Evolutionary conservation across 23 red algal species (phyloP).

Genomic region (Gracilaria gracilis): DNA sequence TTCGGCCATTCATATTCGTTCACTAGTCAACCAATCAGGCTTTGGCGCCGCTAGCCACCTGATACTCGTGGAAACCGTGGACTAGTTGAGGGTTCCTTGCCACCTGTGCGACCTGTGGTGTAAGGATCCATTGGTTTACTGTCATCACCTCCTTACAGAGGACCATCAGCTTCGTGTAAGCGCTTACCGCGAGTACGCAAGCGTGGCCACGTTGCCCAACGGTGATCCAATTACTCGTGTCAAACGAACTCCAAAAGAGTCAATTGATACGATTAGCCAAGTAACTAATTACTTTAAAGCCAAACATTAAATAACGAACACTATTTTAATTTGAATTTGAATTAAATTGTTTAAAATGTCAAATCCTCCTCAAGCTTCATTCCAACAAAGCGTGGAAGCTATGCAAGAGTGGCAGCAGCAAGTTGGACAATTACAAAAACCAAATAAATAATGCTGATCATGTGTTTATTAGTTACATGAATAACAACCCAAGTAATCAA

Average conservation of each 20-base stretch:
- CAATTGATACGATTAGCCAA: too few species aligned
- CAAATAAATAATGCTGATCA: not conserved
- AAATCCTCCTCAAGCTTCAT: not conserved
- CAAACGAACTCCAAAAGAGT: too few species aligned
- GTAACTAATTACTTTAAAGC: too few species aligned
- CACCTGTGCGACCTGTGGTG: too few species aligned
- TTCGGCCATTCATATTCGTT: too few species aligned
- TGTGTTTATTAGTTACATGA: not conserved
- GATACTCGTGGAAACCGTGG: too few species aligned
- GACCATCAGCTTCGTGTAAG: not conserved
- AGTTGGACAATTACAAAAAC: not conserved
- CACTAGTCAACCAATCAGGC: too few species aligned
- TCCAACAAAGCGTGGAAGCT: not conserved
- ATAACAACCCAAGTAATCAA: not conserved
- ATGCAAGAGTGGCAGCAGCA: not conserved
- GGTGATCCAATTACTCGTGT: too few species aligned
- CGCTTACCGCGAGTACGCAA: not conserved
- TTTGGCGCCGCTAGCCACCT: too few species aligned
- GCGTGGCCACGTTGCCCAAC: not conserved
- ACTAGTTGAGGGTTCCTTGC: not conserved
- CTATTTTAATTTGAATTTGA: too few species aligned
- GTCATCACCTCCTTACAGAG: constrained; percentile 6
- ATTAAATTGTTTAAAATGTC: too few species aligned
- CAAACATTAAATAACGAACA: too few species aligned
- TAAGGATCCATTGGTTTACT: not conserved